These are phyloP conservation scores for Sporobolomyces pararoseus DNA, from an alignment of 768 basidiomycete species.

Conservation along the genomic window DNA sequence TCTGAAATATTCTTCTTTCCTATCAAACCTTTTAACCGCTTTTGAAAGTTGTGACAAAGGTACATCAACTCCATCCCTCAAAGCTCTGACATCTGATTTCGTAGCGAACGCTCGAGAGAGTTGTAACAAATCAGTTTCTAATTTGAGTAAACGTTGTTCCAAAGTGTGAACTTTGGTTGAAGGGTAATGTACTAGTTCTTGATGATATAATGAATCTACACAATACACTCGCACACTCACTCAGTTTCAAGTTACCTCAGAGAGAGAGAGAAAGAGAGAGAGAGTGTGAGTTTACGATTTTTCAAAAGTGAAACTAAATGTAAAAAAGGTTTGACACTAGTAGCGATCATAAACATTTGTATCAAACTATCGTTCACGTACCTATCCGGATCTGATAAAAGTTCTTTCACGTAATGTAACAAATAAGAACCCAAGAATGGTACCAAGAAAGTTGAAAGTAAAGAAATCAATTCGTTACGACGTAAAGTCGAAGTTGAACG, in stretches of 20 bases:
- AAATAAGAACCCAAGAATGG: conserved; percentile 39
- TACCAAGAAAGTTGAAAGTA: conserved; percentile 40
- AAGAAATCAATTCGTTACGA: conserved; percentile 39
- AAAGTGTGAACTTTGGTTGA: conserved; percentile 42
- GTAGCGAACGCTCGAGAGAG: conserved; percentile 22
- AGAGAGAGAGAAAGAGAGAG: not conserved
- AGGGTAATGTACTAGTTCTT: conserved; percentile 42
- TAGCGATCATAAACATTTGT: conserved; percentile 44
- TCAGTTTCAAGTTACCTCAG: no score
- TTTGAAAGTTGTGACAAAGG: conserved; percentile 40
- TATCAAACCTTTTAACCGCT: conserved; percentile 29
- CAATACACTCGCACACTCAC: not conserved
- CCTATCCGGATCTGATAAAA: conserved; percentile 44
- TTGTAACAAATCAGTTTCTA: conserved; percentile 40
- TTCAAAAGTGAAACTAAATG: conserved; percentile 42
- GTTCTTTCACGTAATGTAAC: conserved; percentile 32
- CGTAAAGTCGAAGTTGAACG: conserved; percentile 34
- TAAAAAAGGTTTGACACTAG: conserved; percentile 44
- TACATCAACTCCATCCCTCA: conserved; percentile 39
- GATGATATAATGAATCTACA: conserved; percentile 40
- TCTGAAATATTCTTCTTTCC: conserved; percentile 39
- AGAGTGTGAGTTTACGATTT: conserved; percentile 9
- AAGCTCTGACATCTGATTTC: conserved; percentile 39
- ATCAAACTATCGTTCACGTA: conserved; percentile 46
- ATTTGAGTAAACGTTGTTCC: conserved; percentile 23